Conservation (phyloP, 495 filamentous ascomycete species). For the Penicillium mononematosum region DNA sequence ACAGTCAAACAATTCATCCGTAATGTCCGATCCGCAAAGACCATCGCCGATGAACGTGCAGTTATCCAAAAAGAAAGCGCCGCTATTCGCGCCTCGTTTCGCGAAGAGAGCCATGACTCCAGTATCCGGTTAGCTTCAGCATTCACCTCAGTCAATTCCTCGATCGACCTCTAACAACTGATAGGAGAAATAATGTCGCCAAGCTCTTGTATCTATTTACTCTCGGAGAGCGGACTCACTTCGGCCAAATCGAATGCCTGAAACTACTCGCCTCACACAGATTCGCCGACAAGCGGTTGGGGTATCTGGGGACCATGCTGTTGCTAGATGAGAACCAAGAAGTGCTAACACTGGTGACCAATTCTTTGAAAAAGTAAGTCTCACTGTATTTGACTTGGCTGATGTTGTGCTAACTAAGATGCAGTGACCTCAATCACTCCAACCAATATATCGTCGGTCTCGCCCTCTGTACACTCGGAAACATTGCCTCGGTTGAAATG, state of each 20-base stretch:
- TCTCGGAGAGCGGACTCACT: slow-evolving; percentile 96
- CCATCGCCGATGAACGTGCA: slow-evolving; percentile 95
- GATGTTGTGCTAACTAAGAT: slow-evolving; percentile 18
- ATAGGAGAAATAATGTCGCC: slow-evolving; percentile 96
- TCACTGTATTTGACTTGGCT: neutral
- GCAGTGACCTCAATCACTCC: slow-evolving; percentile 89
- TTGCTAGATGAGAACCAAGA: slow-evolving; percentile 98
- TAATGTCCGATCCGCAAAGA: slow-evolving; percentile 97
- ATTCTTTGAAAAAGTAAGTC: slow-evolving; percentile 89
- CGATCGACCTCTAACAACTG: slow-evolving; percentile 26
- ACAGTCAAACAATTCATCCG: slow-evolving; percentile 99
- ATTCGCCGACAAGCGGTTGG: slow-evolving; percentile 96
- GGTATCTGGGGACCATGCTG: slow-evolving; percentile 94
- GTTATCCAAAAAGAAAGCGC: slow-evolving; percentile 99
- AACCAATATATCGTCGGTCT: slow-evolving; percentile 99
- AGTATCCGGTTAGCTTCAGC: slow-evolving; percentile 66
- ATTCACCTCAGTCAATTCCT: slow-evolving; percentile 9
- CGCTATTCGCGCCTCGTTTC: slow-evolving; percentile 91
- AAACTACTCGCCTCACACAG: slow-evolving; percentile 95
- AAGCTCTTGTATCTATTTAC: slow-evolving; percentile 98
- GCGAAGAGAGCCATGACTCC: slow-evolving; percentile 92
- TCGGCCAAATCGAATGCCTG: slow-evolving; percentile 98
- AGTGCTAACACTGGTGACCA: slow-evolving; percentile 93
- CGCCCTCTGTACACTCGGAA: slow-evolving; percentile 90
- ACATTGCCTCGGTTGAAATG: slow-evolving; percentile 98